phyloP scores from a whole-genome alignment of 768 basidiomycete genomes.

The Termitomyces heimii region DNA sequence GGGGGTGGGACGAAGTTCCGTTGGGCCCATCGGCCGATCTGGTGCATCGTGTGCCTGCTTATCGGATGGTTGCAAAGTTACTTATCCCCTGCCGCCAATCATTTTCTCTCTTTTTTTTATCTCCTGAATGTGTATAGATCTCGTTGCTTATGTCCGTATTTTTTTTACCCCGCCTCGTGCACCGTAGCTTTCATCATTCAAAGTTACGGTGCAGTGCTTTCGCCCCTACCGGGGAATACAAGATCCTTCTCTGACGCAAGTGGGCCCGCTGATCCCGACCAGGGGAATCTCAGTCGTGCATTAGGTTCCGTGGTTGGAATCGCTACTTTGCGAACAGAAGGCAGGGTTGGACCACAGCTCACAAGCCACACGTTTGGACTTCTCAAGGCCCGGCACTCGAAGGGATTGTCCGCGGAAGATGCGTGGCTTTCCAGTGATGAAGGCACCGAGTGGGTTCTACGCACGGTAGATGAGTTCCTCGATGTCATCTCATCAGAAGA shows the following conservation, averaged over 20 bases:
- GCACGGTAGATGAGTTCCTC: slow-evolving; percentile 74
- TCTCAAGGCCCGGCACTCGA: slow-evolving; percentile 69
- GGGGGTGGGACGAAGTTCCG: slow-evolving; percentile 7
- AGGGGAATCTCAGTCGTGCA: slow-evolving; percentile 81
- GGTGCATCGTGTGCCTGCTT: slow-evolving; percentile 17
- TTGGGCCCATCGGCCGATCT: slow-evolving; percentile 22
- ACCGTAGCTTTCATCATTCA: slow-evolving; percentile 79
- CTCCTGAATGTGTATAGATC: slow-evolving; percentile 4
- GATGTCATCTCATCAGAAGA: slow-evolving; percentile 59
- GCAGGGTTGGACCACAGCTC: slow-evolving; percentile 80
- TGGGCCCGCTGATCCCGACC: slow-evolving; percentile 44
- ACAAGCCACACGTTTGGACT: slow-evolving; percentile 87
- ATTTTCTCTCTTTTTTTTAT: slow-evolving; percentile 12
- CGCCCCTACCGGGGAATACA: slow-evolving; percentile 60
- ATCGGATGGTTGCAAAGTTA: slow-evolving; percentile 18
- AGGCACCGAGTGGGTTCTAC: slow-evolving; percentile 85
- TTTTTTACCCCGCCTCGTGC: slow-evolving; percentile 9
- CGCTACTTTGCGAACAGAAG: slow-evolving; percentile 81
- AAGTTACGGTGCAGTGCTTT: slow-evolving; percentile 72
- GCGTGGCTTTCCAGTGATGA: slow-evolving; percentile 80
- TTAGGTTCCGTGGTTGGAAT: slow-evolving; percentile 82
- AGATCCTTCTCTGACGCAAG: slow-evolving; percentile 36
- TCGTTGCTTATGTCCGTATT: slow-evolving; percentile 14
- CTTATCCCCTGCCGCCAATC: not conserved
- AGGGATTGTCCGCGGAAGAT: slow-evolving; percentile 62